Conservation (phyloP, 2,329 filamentous ascomycete genomes). For the Alternaria alternata region DNA sequence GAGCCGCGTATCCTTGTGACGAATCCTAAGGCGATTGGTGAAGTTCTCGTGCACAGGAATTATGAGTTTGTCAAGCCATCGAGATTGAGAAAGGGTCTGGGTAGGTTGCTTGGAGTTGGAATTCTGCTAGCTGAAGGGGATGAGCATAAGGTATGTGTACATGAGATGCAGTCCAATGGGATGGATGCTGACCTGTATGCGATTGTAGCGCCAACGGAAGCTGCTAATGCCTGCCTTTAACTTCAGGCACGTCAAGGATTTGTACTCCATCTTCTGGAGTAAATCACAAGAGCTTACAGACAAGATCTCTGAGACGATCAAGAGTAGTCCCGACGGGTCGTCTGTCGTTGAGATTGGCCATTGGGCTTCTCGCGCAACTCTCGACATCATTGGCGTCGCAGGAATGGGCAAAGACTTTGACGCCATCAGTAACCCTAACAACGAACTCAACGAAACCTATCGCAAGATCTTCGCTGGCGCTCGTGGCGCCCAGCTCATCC, state of each 20-base stretch:
- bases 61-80: constrained; percentile 61
- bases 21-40: constrained; percentile 57
- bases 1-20: constrained; percentile 56
- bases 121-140: constrained; percentile 88
- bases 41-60: constrained; percentile 60
- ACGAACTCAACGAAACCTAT: constrained; percentile 63
- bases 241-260: constrained; percentile 60
- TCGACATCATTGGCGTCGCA: constrained; percentile 66
- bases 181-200: constrained; percentile 10
- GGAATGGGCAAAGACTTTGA: constrained; percentile 66
- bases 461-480: constrained; percentile 59
- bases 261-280: constrained; percentile 60
- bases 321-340: constrained; percentile 33
- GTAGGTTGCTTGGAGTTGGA: constrained; percentile 72
- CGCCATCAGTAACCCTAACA: constrained; percentile 59
- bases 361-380: constrained; percentile 61
- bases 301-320: constrained; percentile 42
- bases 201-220: constrained; percentile 54
- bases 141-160: constrained; percentile 71
- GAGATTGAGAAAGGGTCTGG: constrained; percentile 62
- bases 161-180: background rate
- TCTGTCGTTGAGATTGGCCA: constrained; percentile 55
- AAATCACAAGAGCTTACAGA: constrained; percentile 55
- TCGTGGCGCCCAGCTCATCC: constrained; percentile 62
- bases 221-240: constrained; percentile 60